Percentiles rank a stretch among this genome's conserved stretches.
phyloP scores from a whole-genome alignment of 192 early-diverging fungal genomes.

The Gorgonomyces haynaldii region DNA sequence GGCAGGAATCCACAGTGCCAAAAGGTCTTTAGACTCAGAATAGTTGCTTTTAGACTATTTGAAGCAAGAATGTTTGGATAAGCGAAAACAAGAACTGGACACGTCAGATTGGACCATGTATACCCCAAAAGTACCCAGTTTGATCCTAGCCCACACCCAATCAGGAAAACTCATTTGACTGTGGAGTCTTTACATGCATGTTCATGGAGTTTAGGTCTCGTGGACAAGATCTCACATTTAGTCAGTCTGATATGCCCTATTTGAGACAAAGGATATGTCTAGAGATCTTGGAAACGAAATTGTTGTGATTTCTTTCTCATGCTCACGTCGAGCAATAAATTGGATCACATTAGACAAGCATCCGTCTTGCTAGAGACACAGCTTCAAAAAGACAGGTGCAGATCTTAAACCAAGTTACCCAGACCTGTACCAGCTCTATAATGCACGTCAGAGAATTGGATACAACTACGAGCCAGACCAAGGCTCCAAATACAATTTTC shows the following conservation, averaged over 20 bases:
- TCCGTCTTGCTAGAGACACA: too few species aligned
- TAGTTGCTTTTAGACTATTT: conserved; percentile 59
- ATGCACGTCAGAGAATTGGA: neutral
- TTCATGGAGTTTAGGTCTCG: conserved; percentile 69
- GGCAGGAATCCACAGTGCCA: conserved; percentile 48
- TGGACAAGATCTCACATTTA: conserved; percentile 55
- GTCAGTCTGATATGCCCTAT: conserved; percentile 59
- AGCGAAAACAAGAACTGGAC: conserved; percentile 51
- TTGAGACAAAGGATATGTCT: conserved; percentile 62
- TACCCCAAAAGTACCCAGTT: conserved; percentile 32
- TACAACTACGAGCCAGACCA: neutral
- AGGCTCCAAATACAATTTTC: conserved; percentile 3
- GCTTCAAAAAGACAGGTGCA: too few species aligned
- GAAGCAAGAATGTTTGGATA: conserved; percentile 59
- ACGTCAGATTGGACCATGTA: conserved; percentile 50
- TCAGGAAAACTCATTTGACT: conserved; percentile 85
- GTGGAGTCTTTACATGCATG: conserved; percentile 84
- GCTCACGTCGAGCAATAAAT: too few species aligned
- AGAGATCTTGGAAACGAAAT: conserved; percentile 46
- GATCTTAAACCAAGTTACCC: too few species aligned
- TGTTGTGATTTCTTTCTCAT: too few species aligned
- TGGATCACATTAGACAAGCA: too few species aligned
- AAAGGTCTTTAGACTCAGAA: conserved; percentile 11
- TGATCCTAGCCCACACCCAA: conserved; percentile 56
- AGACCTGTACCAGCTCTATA: neutral